Evolutionary conservation across 2,329 filamentous ascomycete genomes (phyloP).

Genomic region (Colletotrichum sp.): DNA sequence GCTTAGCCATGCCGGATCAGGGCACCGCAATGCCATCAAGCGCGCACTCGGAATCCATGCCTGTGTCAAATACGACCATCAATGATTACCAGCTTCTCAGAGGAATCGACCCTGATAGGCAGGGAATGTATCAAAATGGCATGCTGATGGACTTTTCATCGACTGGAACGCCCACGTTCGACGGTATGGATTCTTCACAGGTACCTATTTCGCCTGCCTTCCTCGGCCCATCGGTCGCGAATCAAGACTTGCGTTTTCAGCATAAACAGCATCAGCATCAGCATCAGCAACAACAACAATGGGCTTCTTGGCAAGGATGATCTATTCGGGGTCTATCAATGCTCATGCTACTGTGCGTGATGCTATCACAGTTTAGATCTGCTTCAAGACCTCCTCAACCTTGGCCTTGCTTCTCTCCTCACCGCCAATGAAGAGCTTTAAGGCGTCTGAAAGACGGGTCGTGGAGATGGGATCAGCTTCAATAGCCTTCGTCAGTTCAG

Average conservation of each 20-base stretch:
- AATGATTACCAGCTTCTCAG: background rate
- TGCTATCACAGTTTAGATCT: conserved; percentile 17
- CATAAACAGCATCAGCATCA: background rate
- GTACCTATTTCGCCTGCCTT: background rate
- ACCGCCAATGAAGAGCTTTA: conserved; percentile 44
- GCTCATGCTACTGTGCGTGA: background rate
- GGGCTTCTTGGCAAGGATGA: conserved; percentile 7
- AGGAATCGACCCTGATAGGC: background rate
- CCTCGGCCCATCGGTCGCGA: background rate
- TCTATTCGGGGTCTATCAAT: background rate
- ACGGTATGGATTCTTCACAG: background rate
- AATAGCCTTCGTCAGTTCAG: conserved; percentile 46
- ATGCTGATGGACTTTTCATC: background rate
- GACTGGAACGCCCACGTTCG: background rate
- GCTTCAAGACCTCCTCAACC: conserved; percentile 37
- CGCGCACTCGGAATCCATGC: background rate
- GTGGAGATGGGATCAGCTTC: conserved; percentile 40
- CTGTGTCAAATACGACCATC: background rate
- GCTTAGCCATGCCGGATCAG: background rate
- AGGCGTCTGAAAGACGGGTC: conserved; percentile 41
- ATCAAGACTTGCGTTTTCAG: background rate
- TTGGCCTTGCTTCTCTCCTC: conserved; percentile 42
- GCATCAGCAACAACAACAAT: conserved; percentile 1
- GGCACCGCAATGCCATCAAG: background rate
- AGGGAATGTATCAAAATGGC: background rate